phyloP scores from a whole-genome alignment of 371 early-diverging fungal genomes.

The Syncephalastrum contaminatum region DNA sequence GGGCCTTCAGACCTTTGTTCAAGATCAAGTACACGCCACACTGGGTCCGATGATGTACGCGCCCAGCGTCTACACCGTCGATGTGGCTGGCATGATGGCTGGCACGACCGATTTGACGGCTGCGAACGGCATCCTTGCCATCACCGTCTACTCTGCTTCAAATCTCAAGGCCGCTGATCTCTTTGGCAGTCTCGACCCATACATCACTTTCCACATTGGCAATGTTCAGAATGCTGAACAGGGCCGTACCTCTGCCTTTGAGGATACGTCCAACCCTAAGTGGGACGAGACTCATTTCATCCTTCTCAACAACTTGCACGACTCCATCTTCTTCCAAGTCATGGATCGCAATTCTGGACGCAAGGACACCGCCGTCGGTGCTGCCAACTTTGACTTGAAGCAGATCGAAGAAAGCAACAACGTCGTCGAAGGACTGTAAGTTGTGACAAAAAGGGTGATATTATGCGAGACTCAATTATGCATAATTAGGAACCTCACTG shows the following conservation, averaged over 20 bases:
- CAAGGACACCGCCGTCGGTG: constrained; percentile 43
- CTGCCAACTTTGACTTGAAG: constrained; percentile 57
- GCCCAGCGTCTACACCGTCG: constrained; percentile 82
- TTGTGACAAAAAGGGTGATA: neutral
- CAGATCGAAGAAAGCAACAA: constrained; percentile 48
- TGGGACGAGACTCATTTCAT: constrained; percentile 49
- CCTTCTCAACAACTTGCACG: constrained; percentile 37
- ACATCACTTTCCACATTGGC: constrained; percentile 68
- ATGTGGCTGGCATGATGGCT: constrained; percentile 83
- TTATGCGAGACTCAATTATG: neutral
- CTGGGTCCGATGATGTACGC: constrained; percentile 85
- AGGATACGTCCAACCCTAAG: constrained; percentile 56
- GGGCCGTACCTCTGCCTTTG: constrained; percentile 53
- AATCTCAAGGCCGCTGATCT: constrained; percentile 82
- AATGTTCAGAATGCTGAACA: constrained; percentile 62
- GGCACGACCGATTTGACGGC: constrained; percentile 54
- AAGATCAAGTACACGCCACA: constrained; percentile 78
- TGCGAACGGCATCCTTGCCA: constrained; percentile 83
- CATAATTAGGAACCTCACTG: constrained; percentile 21
- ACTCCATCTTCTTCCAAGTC: constrained; percentile 34
- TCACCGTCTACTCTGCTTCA: constrained; percentile 76
- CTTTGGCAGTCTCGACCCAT: constrained; percentile 88
- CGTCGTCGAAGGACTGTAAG: constrained; percentile 35
- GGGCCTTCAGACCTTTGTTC: constrained; percentile 77
- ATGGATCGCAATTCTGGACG: constrained; percentile 47